Base-by-base conservation (phyloP, 31 red algal species). In the Asparagopsis taxiformis region DNA sequence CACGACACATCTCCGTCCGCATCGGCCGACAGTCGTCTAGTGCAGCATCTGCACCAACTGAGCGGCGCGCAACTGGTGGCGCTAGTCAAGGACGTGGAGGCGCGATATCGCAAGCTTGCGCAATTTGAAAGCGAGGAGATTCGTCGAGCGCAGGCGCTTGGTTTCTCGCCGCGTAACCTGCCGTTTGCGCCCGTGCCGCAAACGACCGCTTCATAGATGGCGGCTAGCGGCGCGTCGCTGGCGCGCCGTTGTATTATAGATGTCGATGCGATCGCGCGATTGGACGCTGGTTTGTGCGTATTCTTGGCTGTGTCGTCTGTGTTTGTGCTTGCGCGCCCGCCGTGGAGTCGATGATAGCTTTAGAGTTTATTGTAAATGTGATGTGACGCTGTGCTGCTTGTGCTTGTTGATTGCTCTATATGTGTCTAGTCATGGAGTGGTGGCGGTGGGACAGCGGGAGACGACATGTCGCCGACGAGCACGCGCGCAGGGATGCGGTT, bases 61-160 rank as follows among this genome's bases (percentile, higher is more conserved):
- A 64, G 56, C 31, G 35, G 69, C 1, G 35, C 57, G 38, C 44
- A 85, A 28, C 46, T 85, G 10, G 57, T 85, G 8, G 69, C 68
- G 0, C 51, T 85, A 32, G 46, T 85, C 6, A 85, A 85, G 39
- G 69, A 85, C 60, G 80, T 85, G 1, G 80, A 85, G 34, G 68
- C 68, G 57, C n/a, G 80, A 31, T 85, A 56, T 74, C 55, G 61
- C 24, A 58, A 72, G 35, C 70, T 85, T 25, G 67, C 80, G 19
- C 29, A 25, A 7, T 85, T 85, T 72, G 80, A 85, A 67, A 70
- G 69, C 2, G 69, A 85, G 16, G 80, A 85, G 48, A 85, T 85
- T 85, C 80, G 80, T 26, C 61, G 80, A 5, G 80, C 80, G 32
- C 80, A 85, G 51, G 57, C 44, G 24, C 50, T 82, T 8, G 78